These are phyloP conservation scores for Phlyctochytrium planicorne DNA, from an alignment of 192 early-diverging fungal genomes.

Conservation along the genomic window DNA sequence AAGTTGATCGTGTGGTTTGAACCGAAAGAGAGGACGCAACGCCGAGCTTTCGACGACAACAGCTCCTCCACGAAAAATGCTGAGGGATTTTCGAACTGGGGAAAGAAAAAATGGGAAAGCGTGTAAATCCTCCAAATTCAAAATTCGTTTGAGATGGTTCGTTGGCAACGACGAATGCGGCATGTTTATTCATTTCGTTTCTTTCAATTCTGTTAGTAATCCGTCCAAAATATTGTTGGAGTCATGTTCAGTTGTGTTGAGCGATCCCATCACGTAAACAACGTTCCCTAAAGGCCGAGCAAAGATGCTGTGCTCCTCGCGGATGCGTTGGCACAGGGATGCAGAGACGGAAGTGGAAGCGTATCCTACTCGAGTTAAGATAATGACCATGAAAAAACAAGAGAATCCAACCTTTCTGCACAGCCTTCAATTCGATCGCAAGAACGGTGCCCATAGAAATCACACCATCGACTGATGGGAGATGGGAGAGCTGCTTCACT, in stretches of 20 bases:
- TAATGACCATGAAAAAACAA: background rate
- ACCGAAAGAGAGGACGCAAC: too few relatives aligned
- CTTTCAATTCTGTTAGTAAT: background rate
- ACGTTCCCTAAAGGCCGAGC: constrained; percentile 74
- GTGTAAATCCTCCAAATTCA: too few relatives aligned
- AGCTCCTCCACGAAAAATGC: too few relatives aligned
- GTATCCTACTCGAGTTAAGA: constrained; percentile 43
- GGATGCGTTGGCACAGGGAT: constrained; percentile 34
- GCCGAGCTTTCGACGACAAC: too few relatives aligned
- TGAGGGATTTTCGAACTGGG: too few relatives aligned
- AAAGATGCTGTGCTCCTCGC: constrained; percentile 49
- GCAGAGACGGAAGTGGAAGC: constrained; percentile 40
- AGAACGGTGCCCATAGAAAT: constrained; percentile 68
- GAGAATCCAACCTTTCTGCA: constrained; percentile 20
- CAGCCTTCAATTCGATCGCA: constrained; percentile 59
- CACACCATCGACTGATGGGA: constrained; percentile 62
- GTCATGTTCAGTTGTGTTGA: background rate
- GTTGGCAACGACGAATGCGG: too few relatives aligned
- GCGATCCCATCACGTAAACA: constrained; percentile 68
- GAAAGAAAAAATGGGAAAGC: too few relatives aligned
- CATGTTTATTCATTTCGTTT: too few relatives aligned
- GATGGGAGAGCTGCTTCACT: constrained; percentile 49
- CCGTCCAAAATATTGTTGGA: background rate
- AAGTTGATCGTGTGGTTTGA: too few relatives aligned
- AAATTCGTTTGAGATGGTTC: too few relatives aligned